Evolutionary conservation across 2,329 filamentous ascomycete species (phyloP).

Genomic region (Aspergillus luchuensis): DNA sequence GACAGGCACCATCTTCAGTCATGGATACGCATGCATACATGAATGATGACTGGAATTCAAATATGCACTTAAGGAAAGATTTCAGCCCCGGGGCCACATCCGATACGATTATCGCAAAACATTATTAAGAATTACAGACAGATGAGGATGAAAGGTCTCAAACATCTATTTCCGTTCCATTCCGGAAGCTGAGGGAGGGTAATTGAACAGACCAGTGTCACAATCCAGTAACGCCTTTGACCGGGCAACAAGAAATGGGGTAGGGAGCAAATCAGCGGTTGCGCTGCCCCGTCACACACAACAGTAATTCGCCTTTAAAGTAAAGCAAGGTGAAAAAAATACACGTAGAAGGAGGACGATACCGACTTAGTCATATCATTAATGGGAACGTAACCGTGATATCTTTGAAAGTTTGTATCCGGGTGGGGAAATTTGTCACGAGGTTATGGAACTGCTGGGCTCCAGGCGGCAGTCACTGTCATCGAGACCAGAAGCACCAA

Average conservation of each 20-base stretch:
- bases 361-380: neutral
- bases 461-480: slow-evolving; percentile 6
- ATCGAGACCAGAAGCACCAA: neutral
- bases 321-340: neutral
- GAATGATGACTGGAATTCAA: neutral
- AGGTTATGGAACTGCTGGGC: slow-evolving; percentile 1
- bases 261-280: neutral
- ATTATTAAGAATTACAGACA: neutral
- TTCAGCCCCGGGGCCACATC: neutral
- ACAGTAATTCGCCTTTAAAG: neutral
- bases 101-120: neutral
- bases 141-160: neutral
- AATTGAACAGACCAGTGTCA: neutral
- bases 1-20: neutral
- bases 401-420: neutral
- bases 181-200: neutral
- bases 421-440: neutral
- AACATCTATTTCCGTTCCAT: neutral
- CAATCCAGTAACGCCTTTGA: neutral
- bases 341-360: neutral
- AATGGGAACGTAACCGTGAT: slow-evolving; percentile 11
- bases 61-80: neutral
- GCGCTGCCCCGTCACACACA: neutral
- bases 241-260: neutral
- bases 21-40: neutral